These are phyloP conservation scores for Chrysoporthe austroafricana DNA, from an alignment of 2,329 filamentous ascomycete genomes.

Conservation along the genomic window DNA sequence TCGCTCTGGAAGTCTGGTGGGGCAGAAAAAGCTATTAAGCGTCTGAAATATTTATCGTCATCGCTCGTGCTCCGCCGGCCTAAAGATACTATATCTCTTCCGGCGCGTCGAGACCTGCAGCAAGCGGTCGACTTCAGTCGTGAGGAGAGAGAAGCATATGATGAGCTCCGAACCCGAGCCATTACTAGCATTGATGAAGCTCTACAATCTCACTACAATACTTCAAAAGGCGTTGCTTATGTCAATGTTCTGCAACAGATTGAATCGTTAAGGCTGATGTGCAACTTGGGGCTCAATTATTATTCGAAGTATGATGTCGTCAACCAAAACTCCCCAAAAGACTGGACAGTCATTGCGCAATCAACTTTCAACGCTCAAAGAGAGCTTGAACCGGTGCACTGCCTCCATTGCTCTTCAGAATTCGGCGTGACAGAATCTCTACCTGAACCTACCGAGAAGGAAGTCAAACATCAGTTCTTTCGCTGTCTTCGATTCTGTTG, in stretches of 20 bases:
- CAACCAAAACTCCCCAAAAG: neutral
- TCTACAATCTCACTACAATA: conserved; percentile 31
- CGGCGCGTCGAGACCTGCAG: conserved; percentile 39
- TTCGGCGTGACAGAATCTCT: conserved; percentile 34
- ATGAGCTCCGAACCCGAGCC: conserved; percentile 35
- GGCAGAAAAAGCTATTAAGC: conserved; percentile 41
- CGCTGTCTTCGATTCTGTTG: conserved; percentile 42
- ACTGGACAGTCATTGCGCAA: conserved; percentile 39
- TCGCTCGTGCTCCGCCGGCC: conserved; percentile 47
- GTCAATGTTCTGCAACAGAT: conserved; percentile 50
- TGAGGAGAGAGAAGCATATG: conserved; percentile 43
- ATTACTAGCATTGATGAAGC: conserved; percentile 42
- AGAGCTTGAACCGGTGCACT: conserved; percentile 35
- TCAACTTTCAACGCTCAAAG: conserved; percentile 39
- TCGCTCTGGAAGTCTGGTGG: conserved; percentile 44
- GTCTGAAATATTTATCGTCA: conserved; percentile 44
- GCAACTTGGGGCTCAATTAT: conserved; percentile 50
- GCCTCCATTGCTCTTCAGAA: conserved; percentile 35
- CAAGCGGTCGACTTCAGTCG: conserved; percentile 42
- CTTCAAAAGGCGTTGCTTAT: conserved; percentile 33
- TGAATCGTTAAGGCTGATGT: conserved; percentile 49
- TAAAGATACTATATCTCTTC: conserved; percentile 44
- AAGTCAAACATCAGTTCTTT: conserved; percentile 34
- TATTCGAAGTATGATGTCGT: conserved; percentile 34
- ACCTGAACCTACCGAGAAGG: conserved; percentile 25